Evolutionary conservation across 768 basidiomycete species (phyloP).

Genomic region (Kwoniella bestiolae): DNA sequence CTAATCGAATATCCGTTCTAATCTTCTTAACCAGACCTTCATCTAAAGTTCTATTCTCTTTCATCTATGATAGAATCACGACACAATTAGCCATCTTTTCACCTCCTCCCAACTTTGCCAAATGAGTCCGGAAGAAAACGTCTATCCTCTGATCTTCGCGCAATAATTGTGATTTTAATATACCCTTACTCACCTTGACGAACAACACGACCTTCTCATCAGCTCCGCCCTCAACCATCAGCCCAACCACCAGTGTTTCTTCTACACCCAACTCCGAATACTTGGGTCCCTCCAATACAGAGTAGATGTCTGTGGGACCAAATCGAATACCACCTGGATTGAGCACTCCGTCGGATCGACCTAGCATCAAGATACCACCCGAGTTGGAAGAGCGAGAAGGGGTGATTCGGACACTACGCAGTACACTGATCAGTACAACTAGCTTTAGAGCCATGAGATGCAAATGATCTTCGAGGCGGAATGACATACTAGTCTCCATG

Average conservation of each 20-base stretch:
- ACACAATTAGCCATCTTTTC: too few relatives aligned
- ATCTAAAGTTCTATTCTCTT: constrained; percentile 62
- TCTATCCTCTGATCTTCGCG: too few relatives aligned
- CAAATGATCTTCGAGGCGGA: too few relatives aligned
- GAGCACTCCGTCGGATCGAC: constrained; percentile 80
- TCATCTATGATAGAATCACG: constrained; percentile 40
- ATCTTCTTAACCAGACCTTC: constrained; percentile 65
- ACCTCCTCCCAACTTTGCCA: too few relatives aligned
- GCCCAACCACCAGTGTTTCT: constrained; percentile 74
- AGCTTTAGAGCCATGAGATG: too few relatives aligned
- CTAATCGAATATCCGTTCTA: constrained; percentile 66
- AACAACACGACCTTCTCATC: constrained; percentile 80
- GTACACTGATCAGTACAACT: constrained; percentile 50
- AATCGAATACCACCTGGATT: constrained; percentile 84
- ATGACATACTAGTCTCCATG: constrained; percentile 43
- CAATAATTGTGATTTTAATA: neutral
- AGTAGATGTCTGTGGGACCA: constrained; percentile 79
- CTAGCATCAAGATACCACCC: constrained; percentile 80
- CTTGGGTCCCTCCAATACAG: constrained; percentile 72
- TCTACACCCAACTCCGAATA: constrained; percentile 60
- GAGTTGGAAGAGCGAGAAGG: constrained; percentile 69
- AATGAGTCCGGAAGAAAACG: too few relatives aligned
- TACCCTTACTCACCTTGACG: constrained; percentile 61
- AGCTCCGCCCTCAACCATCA: constrained; percentile 67
- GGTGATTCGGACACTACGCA: constrained; percentile 64